Conservation (phyloP, 768 basidiomycete genomes). For the Leccinum sublutescens region DNA sequence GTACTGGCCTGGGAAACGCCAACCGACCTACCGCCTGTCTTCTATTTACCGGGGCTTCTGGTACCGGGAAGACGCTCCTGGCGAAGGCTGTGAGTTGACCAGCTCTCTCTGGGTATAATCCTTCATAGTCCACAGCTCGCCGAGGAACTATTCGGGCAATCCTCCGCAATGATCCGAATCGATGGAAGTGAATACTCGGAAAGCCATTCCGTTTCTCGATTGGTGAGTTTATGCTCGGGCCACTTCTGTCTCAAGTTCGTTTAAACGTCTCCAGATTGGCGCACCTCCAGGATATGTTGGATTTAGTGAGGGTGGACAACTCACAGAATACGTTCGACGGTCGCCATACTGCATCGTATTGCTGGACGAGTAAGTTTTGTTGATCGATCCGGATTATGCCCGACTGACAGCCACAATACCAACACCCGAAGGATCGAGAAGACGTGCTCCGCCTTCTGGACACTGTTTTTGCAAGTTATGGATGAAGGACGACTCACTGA, state of each 20-base stretch:
- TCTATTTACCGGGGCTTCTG: conserved; percentile 40
- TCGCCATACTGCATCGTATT: conserved; percentile 37
- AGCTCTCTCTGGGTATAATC: too few relatives aligned
- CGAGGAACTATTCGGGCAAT: conserved; percentile 44
- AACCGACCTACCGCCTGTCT: conserved; percentile 45
- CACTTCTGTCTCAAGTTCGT: too few relatives aligned
- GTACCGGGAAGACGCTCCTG: conserved; percentile 42
- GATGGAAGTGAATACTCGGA: conserved; percentile 48
- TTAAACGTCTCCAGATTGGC: conserved; percentile 23
- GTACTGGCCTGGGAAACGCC: conserved; percentile 46
- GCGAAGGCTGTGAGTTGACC: conserved; percentile 11
- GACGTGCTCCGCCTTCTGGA: conserved; percentile 42
- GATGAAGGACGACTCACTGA: conserved; percentile 47
- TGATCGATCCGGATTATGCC: too few relatives aligned
- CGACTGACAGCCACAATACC: too few relatives aligned
- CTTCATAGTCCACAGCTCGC: conserved; percentile 31
- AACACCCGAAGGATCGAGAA: conserved; percentile 36
- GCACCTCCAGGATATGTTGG: conserved; percentile 42
- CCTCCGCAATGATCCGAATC: conserved; percentile 42
- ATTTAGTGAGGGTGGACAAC: conserved; percentile 41
- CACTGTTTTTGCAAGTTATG: conserved; percentile 46
- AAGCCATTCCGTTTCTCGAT: conserved; percentile 41
- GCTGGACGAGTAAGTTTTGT: conserved; percentile 22
- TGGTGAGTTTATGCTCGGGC: conserved; percentile 12
- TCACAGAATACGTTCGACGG: conserved; percentile 44